Percentiles rank a stretch among this genome's conserved stretches.
These are phyloP conservation scores for Letharia lupina DNA, from an alignment of 495 filamentous ascomycete genomes.

Conservation along the genomic window DNA sequence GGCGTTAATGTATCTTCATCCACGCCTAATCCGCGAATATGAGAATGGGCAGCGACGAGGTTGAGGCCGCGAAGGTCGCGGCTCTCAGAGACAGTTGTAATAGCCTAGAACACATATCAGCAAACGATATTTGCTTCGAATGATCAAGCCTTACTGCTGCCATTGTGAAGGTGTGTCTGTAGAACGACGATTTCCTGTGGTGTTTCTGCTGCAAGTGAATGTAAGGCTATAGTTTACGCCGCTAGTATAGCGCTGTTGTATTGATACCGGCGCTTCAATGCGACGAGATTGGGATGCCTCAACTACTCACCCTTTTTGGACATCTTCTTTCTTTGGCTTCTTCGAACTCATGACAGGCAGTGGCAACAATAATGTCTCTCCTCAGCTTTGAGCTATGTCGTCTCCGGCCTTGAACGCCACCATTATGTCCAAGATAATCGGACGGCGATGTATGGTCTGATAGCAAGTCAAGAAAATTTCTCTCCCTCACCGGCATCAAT, in stretches of 20 bases:
- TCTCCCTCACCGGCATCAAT: neutral
- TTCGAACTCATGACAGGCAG: neutral
- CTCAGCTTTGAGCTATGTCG: neutral
- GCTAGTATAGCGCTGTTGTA: neutral
- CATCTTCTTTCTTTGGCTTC: neutral
- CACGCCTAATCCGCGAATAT: slow-evolving; percentile 92
- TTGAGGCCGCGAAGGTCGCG: slow-evolving; percentile 92
- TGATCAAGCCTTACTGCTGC: slow-evolving; percentile 4
- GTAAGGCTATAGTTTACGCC: slow-evolving; percentile 3
- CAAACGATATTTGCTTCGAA: neutral
- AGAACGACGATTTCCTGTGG: neutral
- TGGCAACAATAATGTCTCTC: neutral
- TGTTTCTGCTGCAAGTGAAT: neutral
- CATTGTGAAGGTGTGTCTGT: neutral
- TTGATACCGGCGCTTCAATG: neutral
- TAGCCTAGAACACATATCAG: slow-evolving; percentile 46
- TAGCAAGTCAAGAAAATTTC: neutral
- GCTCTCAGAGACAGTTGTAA: slow-evolving; percentile 86
- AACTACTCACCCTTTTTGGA: neutral
- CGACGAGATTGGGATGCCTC: neutral
- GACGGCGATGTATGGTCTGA: neutral
- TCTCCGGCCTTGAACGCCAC: neutral
- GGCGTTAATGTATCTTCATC: slow-evolving; percentile 87
- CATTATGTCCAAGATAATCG: neutral
- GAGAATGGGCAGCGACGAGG: slow-evolving; percentile 95